phyloP scores from a whole-genome alignment of 2,329 filamentous ascomycete genomes.

The Pyrenophora graminea region DNA sequence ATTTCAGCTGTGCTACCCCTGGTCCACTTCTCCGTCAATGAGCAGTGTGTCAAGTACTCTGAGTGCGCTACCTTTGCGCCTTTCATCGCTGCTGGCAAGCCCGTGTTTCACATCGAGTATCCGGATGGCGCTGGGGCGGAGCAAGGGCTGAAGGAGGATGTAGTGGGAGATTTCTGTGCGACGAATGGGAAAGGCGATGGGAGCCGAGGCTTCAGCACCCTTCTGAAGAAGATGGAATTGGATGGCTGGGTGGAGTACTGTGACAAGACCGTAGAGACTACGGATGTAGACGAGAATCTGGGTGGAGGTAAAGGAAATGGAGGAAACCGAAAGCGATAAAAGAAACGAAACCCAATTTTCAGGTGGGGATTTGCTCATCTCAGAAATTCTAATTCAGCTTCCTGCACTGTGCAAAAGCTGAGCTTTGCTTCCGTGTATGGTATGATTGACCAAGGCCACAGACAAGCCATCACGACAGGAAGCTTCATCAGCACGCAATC shows the following conservation, averaged over 20 bases:
- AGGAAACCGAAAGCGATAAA: too few species aligned
- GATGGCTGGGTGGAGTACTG: constrained; percentile 67
- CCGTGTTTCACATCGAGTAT: constrained; percentile 76
- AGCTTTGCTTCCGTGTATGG: too few species aligned
- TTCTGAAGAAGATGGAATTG: constrained; percentile 68
- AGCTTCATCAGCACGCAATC: too few species aligned
- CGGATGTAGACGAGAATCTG: constrained; percentile 22
- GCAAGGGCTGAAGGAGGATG: constrained; percentile 40
- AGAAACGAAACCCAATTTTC: too few species aligned
- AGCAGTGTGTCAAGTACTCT: constrained; percentile 65
- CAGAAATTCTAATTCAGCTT: too few species aligned
- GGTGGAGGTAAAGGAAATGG: background rate
- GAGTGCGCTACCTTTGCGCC: constrained; percentile 64
- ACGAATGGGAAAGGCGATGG: constrained; percentile 42
- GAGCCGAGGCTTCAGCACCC: constrained; percentile 62
- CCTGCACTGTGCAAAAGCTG: too few species aligned
- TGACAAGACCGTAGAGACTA: constrained; percentile 30
- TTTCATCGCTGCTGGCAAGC: constrained; percentile 65
- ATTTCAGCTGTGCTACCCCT: constrained; percentile 56
- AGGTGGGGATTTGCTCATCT: too few species aligned
- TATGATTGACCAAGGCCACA: too few species aligned
- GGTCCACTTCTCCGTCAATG: constrained; percentile 70
- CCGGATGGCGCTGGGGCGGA: constrained; percentile 53
- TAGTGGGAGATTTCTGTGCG: constrained; percentile 50
- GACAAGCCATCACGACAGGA: too few species aligned